Evolutionary conservation across 2,329 filamentous ascomycete genomes (phyloP), one percentile per base, ranked within the genome.

Genomic region (Phaeosphaeriaceae sp.): DNA sequence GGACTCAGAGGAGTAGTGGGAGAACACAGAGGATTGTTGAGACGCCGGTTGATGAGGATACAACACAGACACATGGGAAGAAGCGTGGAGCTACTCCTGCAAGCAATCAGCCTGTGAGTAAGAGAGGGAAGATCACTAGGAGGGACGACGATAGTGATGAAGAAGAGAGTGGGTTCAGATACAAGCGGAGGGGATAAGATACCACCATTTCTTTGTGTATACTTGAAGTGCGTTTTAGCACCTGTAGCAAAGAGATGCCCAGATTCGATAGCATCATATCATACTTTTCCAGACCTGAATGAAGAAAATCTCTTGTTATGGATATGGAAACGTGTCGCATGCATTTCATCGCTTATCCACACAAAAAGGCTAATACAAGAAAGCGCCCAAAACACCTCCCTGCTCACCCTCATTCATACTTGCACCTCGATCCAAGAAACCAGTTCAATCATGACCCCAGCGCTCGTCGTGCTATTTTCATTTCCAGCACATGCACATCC

Each of bases 81-180:
- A 75, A 73, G 60, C 63, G 68, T 29, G 55, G 54, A 12, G 58
- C 66, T 26, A 48, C 47, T 15, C 50, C 56, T 35, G 60, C 59
- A 18, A 57, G 51, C 18, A 61, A 57, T 20, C 61, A 62, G 44
- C 67, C 69, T 11, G 54, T 58, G 30, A 56, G 54, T 20, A 73
- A 71, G 64, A 66, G 59, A 46, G 59, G 56, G 3, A 64, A 60
- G 21, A 37, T 56, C 21, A 29, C 43, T 3, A 55, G 50, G 36
- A 58, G 61, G 28, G 69, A 73, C 6, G 79, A 81, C 28, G 81
- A 79, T 34, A 83, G 83, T 36, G 82, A 83, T 61, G 83, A 83
- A 21, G 82, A 84, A 60, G 81, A 80, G 54, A 72, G 79, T 49
- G 80, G 80, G 26, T 83, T 83, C 58, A 76, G 79, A 46, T 84